Base-by-base conservation (phyloP, 2,329 filamentous ascomycete genomes). In the Rosellinia necatrix region DNA sequence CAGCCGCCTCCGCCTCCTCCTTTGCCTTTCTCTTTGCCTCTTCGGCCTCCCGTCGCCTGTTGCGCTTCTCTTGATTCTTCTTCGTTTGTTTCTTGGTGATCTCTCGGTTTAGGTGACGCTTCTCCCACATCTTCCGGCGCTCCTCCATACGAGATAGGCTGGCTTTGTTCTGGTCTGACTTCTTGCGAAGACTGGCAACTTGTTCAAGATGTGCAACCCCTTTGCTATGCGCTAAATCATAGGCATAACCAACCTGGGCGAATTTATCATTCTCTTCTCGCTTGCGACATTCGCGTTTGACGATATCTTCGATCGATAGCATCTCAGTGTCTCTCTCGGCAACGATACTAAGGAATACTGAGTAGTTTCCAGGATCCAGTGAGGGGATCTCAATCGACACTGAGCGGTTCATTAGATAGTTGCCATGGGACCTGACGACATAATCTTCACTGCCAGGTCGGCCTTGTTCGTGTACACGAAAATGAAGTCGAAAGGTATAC, bases 141-240 rank as follows among this genome's bases (percentile, higher is more conserved):
- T 81, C 76, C 40, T 74, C 68, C 60, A 74, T 71, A 5, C 76
- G 75, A 49, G 73, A 76, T n/a, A 70, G 68, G 42, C 76, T 80
- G 0, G 78, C 78, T 70, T 81, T 80, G 44, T 78, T 71, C 44
- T 79, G 75, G 54, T 80, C 75, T 53, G 76, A 74, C 64, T 79
- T 76, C 66, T 81, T 78, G 21, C 78, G 71, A 21, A 81, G 75
- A 59, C 79, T 77, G 19, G 74, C 71, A 2, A 81, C 76, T 60
- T 79, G 78, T 50, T 81, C 75, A 61, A 82, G 70, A 50, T 83
- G 78, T 1, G 74, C 72, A 44, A 78, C 75, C 1, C 80, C 82
- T 68, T 85, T 85, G 71, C 76, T 79, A 63, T 86, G 83, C 0
- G 83, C 83, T 5, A 85, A 64, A 62, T 86, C 83, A 56, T 86